Evolutionary conservation across 805 yeast species (phyloP).

Genomic region (Diddensiella caesifluorescens): DNA sequence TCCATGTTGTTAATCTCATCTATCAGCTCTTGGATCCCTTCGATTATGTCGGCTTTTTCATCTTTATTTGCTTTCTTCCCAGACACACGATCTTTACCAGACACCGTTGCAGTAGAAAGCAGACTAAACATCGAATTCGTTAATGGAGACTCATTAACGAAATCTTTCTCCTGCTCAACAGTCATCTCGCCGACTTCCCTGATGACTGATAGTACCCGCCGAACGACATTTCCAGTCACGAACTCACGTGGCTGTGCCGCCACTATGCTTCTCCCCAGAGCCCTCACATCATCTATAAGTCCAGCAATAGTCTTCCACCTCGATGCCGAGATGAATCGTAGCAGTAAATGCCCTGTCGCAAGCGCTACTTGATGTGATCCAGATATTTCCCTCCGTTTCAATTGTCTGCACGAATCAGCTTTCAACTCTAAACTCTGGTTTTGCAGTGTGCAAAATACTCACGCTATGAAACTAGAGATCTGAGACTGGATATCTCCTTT

Average conservation of each 20-base stretch:
- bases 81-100: constrained; percentile 11
- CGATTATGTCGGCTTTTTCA: constrained; percentile 78
- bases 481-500: constrained; percentile 31
- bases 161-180: constrained; percentile 22
- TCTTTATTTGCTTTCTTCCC: constrained; percentile 38
- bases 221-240: constrained; percentile 82
- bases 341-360: constrained; percentile 78
- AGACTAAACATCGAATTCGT: constrained; percentile 83
- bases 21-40: constrained; percentile 84
- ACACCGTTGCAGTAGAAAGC: constrained; percentile 45
- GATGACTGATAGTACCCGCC: constrained; percentile 80
- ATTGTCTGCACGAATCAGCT: constrained; percentile 21
- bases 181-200: constrained; percentile 75
- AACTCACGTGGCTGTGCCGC: constrained; percentile 87
- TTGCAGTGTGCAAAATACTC: constrained; percentile 9
- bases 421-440: not conserved
- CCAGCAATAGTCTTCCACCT: constrained; percentile 80
- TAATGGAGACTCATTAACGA: constrained; percentile 38
- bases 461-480: constrained; percentile 30
- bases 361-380: constrained; percentile 82
- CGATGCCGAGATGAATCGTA: constrained; percentile 83
- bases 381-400: constrained; percentile 77
- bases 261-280: constrained; percentile 58
- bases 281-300: constrained; percentile 63
- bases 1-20: constrained; percentile 88